These are phyloP conservation scores for Blumeriella jaapii DNA, from an alignment of 2,329 filamentous ascomycete species.

Conservation along the genomic window DNA sequence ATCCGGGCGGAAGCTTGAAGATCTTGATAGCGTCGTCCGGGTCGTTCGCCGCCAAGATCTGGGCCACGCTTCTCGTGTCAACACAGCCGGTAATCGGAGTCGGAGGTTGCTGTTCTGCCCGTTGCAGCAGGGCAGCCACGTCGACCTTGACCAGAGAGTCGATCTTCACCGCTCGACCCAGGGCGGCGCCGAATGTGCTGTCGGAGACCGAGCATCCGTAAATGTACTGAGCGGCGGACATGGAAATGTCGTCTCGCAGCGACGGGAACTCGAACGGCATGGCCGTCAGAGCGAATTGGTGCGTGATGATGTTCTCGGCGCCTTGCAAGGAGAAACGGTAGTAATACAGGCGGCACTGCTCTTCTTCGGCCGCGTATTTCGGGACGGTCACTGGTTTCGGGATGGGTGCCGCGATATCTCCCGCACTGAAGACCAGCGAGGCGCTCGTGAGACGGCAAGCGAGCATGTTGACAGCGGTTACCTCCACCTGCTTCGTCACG, in stretches of 20 bases:
- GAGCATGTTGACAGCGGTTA: conserved; percentile 46
- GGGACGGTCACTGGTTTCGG: conserved; percentile 21
- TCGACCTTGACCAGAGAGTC: conserved; percentile 54
- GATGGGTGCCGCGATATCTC: conserved; percentile 46
- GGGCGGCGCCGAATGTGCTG: conserved; percentile 44
- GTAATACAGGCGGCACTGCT: conserved; percentile 60
- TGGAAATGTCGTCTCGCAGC: conserved; percentile 40
- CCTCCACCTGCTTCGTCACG: conserved; percentile 19
- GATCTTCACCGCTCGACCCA: conserved; percentile 55
- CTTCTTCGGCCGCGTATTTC: conserved; percentile 36
- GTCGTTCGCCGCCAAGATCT: conserved; percentile 38
- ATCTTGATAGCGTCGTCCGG: conserved; percentile 44
- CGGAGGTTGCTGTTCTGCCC: conserved; percentile 36
- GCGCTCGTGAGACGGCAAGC: conserved; percentile 57
- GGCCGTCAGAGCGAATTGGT: conserved; percentile 53
- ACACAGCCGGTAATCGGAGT: conserved; percentile 47
- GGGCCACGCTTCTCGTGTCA: conserved; percentile 41
- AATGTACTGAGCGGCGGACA: conserved; percentile 47
- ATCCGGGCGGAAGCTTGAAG: conserved; percentile 48
- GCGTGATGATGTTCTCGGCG: conserved; percentile 33
- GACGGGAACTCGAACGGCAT: conserved; percentile 61
- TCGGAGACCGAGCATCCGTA: conserved; percentile 55
- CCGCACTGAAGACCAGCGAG: conserved; percentile 51
- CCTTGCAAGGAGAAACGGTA: conserved; percentile 44
- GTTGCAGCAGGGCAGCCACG: conserved; percentile 38